Evolutionary conservation across 768 basidiomycete genomes (phyloP), one percentile per base, ranked within the genome.

Genomic region (Tubosaeta sp.): DNA sequence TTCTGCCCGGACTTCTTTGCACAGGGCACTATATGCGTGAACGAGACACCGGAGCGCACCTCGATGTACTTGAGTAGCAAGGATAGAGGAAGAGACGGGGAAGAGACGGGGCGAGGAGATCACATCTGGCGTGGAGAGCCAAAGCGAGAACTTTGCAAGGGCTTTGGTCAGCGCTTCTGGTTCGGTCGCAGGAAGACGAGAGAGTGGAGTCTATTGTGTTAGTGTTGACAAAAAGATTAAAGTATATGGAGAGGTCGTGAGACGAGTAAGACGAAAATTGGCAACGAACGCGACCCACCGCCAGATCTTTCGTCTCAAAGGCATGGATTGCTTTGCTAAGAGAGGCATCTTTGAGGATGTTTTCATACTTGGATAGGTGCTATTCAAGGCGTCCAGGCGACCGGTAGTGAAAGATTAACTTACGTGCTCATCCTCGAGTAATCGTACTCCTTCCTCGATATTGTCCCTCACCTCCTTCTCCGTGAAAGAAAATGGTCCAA

Each of bases 351-450:
- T 44, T 56, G 45, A 69, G 62, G 18, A 66, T 57, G 21, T 48
- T 54, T 44, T 56, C 52, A 9, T 51, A 58, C 59, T 46, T 32
- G 6, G 19, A 31, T 14, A 13, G 30, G 2, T 19, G 35, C 19
- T 19, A n/a, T 19, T 36, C 19, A 18, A 36, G 35, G 19, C 11
- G 9, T 36, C n/a, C 19, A 2, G n/a, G 11, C 4, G 35, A 19
- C 8, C 4, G 14, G n/a, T 35, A 14, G 35, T 36, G 35, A 10
- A 9, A 36, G 7, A 27, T 27, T 27, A 32, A 75, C 87, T 52
- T 61, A 94, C 94, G 67, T 99, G 95, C 61, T 94, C 86, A 38
- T 85, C 81, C 16, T 85, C 87, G 41, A 99, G 74, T 7, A 69
- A 66, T 38, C 75, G 69, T 1, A 91, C 82, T 50, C 82, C 73